These are phyloP conservation scores for Cystobasidium ongulense DNA, from an alignment of 768 basidiomycete genomes.

Conservation along the genomic window DNA sequence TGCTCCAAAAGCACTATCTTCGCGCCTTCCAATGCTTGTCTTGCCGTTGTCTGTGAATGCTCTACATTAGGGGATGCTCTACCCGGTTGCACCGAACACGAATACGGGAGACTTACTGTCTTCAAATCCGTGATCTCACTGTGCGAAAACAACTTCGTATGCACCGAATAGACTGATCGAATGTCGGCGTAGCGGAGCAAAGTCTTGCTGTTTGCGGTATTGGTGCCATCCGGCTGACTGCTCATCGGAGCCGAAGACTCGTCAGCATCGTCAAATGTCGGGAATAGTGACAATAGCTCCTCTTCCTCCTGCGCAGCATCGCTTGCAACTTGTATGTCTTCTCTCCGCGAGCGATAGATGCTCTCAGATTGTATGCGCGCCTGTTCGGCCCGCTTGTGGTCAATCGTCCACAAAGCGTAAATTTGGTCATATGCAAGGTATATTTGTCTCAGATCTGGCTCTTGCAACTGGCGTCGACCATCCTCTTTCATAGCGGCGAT, in stretches of 20 bases:
- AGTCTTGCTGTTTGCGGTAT: background rate
- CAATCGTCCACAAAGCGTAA: conserved; percentile 72
- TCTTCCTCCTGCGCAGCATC: conserved; percentile 72
- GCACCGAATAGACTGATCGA: background rate
- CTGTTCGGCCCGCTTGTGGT: conserved; percentile 62
- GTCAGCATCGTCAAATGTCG: conserved; percentile 59
- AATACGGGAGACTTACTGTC: background rate
- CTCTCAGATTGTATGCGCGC: conserved; percentile 59
- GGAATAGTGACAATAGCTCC: conserved; percentile 79
- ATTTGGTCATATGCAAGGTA: conserved; percentile 60
- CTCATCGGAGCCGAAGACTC: background rate
- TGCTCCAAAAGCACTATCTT: background rate
- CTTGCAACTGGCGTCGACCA: background rate
- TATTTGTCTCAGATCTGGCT: conserved; percentile 42
- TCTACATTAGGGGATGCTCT: too few relatives aligned
- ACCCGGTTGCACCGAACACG: too few relatives aligned
- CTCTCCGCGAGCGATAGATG: conserved; percentile 62
- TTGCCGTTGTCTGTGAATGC: background rate
- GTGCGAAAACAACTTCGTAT: conserved; percentile 6
- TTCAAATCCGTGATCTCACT: background rate
- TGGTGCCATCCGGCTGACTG: background rate
- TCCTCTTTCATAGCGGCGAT: background rate
- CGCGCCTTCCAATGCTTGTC: background rate
- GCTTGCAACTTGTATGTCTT: conserved; percentile 53
- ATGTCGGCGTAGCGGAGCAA: conserved; percentile 34